Conservation (phyloP, 768 basidiomycete species). For the Suillus placidus region DNA sequence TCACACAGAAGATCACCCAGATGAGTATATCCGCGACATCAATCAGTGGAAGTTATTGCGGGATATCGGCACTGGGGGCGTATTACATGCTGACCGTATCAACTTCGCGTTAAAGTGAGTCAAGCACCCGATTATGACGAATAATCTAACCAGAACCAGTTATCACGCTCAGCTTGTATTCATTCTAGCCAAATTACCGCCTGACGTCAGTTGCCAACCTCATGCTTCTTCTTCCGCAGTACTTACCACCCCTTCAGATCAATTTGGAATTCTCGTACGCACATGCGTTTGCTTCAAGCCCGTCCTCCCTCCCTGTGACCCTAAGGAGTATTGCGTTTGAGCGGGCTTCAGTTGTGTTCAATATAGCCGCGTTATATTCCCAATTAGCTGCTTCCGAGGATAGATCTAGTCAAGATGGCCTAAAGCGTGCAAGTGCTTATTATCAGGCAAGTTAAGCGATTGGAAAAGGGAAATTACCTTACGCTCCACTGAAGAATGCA, state of each 20-base stretch:
- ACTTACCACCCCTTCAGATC: slow-evolving; percentile 52
- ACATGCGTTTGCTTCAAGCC: slow-evolving; percentile 57
- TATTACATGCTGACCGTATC: slow-evolving; percentile 59
- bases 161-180: slow-evolving; percentile 92
- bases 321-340: slow-evolving; percentile 83
- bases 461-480: not conserved
- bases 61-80: slow-evolving; percentile 49
- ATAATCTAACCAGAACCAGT: slow-evolving; percentile 42
- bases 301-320: slow-evolving; percentile 57
- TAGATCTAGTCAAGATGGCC: slow-evolving; percentile 73
- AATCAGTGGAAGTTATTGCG: slow-evolving; percentile 69
- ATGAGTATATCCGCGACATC: slow-evolving; percentile 82
- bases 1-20: slow-evolving; percentile 76
- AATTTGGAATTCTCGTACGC: slow-evolving; percentile 73
- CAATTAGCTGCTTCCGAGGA: slow-evolving; percentile 75
- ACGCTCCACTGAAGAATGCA: slow-evolving; percentile 49
- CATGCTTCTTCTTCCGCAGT: slow-evolving; percentile 16
- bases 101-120: slow-evolving; percentile 61
- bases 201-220: slow-evolving; percentile 53
- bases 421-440: slow-evolving; percentile 73
- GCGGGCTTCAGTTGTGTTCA: slow-evolving; percentile 77
- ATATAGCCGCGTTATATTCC: slow-evolving; percentile 84
- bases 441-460: slow-evolving; percentile 58
- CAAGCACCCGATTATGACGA: slow-evolving; percentile 5
- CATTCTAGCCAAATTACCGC: slow-evolving; percentile 81